Evolutionary conservation across 1,139 yeast genomes (phyloP).

Genomic region (Debaryomyces subglobosus): DNA sequence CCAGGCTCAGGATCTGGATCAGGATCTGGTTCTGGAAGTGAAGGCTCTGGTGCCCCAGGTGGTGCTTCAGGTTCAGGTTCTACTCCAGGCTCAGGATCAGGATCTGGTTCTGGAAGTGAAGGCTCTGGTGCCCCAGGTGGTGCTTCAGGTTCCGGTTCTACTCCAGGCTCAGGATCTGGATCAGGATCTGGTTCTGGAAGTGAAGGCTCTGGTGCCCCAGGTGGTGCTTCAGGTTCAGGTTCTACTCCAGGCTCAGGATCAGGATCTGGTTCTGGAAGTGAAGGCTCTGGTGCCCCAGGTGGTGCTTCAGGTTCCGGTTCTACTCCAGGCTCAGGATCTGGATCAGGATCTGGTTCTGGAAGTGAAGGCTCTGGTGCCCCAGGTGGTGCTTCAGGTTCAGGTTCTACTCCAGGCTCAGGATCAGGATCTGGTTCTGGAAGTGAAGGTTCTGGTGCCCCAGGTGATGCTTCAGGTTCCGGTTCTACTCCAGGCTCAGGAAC

Average conservation of each 20-base stretch:
- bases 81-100: background rate
- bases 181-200: background rate
- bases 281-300: background rate
- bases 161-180: constrained; percentile 9
- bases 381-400: constrained; percentile 28
- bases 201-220: background rate
- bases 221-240: background rate
- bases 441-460: constrained; percentile 10
- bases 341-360: background rate
- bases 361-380: background rate
- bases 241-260: constrained; percentile 16
- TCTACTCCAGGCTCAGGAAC: background rate
- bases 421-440: background rate
- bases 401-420: background rate
- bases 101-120: background rate
- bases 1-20: constrained; percentile 4
- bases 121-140: constrained; percentile 14
- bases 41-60: background rate
- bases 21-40: background rate
- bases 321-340: background rate
- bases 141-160: constrained; percentile 16
- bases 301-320: background rate
- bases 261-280: background rate
- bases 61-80: constrained; percentile 14
- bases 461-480: constrained; percentile 11